Conservation (phyloP, 768 basidiomycete species). For the Lactarius hatsudake region DNA sequence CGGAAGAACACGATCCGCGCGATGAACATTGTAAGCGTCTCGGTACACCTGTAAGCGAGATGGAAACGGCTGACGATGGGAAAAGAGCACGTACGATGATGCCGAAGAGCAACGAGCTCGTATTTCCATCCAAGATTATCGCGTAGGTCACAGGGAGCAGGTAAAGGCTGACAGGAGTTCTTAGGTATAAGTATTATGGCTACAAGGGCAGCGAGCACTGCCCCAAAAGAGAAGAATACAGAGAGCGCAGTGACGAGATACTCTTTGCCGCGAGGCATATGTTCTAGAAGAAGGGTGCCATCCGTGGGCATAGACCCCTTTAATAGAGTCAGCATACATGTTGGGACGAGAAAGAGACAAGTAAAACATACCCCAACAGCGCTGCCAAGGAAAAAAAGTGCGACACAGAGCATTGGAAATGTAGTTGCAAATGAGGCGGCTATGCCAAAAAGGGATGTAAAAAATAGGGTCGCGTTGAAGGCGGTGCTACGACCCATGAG, state of each 20-base stretch:
- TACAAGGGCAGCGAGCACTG: slow-evolving; percentile 80
- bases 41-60: slow-evolving; percentile 1
- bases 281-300: slow-evolving; percentile 87
- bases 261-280: slow-evolving; percentile 88
- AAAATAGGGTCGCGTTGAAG: slow-evolving; percentile 89
- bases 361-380: slow-evolving; percentile 75
- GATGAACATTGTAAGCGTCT: slow-evolving; percentile 88
- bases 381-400: slow-evolving; percentile 86
- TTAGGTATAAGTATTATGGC: slow-evolving; percentile 77
- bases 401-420: slow-evolving; percentile 65
- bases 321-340: neutral
- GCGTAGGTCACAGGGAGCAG: slow-evolving; percentile 59
- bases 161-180: slow-evolving; percentile 56
- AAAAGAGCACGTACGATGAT: slow-evolving; percentile 60
- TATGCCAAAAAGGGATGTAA: slow-evolving; percentile 87
- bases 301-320: slow-evolving; percentile 97
- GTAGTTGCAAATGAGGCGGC: slow-evolving; percentile 70
- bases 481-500: slow-evolving; percentile 83
- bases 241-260: slow-evolving; percentile 90
- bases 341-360: slow-evolving; percentile 9
- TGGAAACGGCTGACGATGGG: neutral
- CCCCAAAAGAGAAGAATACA: slow-evolving; percentile 94
- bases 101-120: slow-evolving; percentile 72
- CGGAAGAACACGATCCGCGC: slow-evolving; percentile 88
- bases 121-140: slow-evolving; percentile 91